Base-by-base conservation (phyloP, 176 grass and related monocot genomes). In the Phyllostachys edulis region DNA sequence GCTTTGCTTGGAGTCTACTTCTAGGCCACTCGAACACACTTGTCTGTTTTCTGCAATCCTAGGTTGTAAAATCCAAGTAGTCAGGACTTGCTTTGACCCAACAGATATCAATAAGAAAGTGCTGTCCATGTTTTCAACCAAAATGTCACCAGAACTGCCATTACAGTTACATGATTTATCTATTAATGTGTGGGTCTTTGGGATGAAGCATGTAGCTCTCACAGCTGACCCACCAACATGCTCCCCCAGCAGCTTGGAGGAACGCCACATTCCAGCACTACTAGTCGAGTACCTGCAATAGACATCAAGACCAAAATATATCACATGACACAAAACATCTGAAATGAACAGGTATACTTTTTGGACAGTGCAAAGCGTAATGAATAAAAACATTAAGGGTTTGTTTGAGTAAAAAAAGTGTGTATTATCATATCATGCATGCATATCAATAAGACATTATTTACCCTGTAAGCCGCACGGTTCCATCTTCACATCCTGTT, bases 141-240 rank as follows among this genome's bases (percentile, higher is more conserved):
- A 51, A 88, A 42, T 68, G 18, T 54, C 62, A 54, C 40, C 60
- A 76, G 64, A 84, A 61, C 49, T 73, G 32, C 4, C 75, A 49
- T 81, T 70, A 36, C 26, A 77, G 34, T 80, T 70, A 63, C 23
- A 75, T 0, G 67, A 81, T 80, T 66, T 79, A 91, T 80, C 71
- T 91, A 37, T 26, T 9, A 80, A 87, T 57, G 69, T 73, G 71
- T 95, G 82, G 67, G 76, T 85, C 72, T 85, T 94, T 15, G 87
- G 63, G 10, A 93, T 92, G 85, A 95, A 95, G 44, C 89, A 98
- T 37, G 91, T 89, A 45, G 89, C 94, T 85, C 96, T 89, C 63
- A 98, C 93, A 63, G 96, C 96, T 79, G 96, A 98, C 27, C 96
- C 96, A 42, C 96, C 96, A 85, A 98, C 89, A 88, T 98, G 96